Base-by-base conservation (phyloP, 202 grass and related monocot genomes). In the Setaria italica region DNA sequence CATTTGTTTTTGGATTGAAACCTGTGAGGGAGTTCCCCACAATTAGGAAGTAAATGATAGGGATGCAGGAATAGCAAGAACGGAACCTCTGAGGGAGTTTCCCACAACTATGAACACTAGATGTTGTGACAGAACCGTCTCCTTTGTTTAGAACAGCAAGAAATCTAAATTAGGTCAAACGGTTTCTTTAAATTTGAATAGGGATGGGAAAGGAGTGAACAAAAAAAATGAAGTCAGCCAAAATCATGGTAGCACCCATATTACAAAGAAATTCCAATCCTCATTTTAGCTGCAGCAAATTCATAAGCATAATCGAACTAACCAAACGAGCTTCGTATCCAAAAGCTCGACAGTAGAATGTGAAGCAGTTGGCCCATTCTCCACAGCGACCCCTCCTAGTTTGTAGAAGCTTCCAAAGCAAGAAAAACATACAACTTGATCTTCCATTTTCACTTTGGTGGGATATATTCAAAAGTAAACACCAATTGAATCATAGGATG, bases 301-400 rank as follows among this genome's bases (percentile, higher is more conserved):
- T 69, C 57, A 82, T 67, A 71, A 72, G 39, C 9, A 76, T 50
- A 70, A 68, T 82, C 32, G 76, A 78, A 92, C 91, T 91, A 88
- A 99, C 93, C 93, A 96, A 74, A 85, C 91, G 93, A 87, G 96
- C 84, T 90, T 99, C 92, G 76, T 99, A 99, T 85, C 91, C 96
- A 78, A 96, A 99, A 67, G 87, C 74, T 83, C 90, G 91, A 81
- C 93, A 99, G 75, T 99, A 99, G 33, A 92, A 90, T 33, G 96
- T 99, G 82, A 99, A 99, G 85, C 96, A 99, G 87, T 99, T 96
- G 47, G 96, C 93, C 96, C 96, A 99, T 90, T 99, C 96, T 82
- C 96, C 96, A 87, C 93, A 99, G 4, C 96, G 96, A 12, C 96
- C 96, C 84, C 82, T 92, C 86, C 88, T 99, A 84, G 88, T 99